These are phyloP conservation scores for Ganoderma meredithae DNA, from an alignment of 1,284 basidiomycete genomes.

Conservation along the genomic window DNA sequence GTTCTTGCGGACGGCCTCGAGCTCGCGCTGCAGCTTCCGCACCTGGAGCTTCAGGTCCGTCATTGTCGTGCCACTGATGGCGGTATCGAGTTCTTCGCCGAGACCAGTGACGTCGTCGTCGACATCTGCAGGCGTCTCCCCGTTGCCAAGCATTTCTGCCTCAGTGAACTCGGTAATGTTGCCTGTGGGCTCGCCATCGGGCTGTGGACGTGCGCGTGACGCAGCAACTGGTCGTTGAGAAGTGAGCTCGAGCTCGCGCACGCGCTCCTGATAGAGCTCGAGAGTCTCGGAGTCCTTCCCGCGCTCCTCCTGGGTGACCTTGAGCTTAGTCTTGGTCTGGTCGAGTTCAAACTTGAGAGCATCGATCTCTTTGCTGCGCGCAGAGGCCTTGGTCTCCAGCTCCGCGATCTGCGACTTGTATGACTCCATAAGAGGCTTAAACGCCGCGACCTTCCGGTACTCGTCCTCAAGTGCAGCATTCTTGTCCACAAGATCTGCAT, in stretches of 20 bases:
- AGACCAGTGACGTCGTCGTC: slow-evolving; percentile 64
- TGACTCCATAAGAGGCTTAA: slow-evolving; percentile 91
- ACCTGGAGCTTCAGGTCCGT: slow-evolving; percentile 91
- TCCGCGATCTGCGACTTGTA: slow-evolving; percentile 90
- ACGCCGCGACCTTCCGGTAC: slow-evolving; percentile 84
- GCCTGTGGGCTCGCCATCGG: slow-evolving; percentile 28
- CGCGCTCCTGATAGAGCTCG: slow-evolving; percentile 90
- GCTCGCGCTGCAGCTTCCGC: slow-evolving; percentile 82
- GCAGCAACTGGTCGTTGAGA: slow-evolving; percentile 55
- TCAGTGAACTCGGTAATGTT: slow-evolving; percentile 48
- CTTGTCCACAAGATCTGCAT: slow-evolving; percentile 89
- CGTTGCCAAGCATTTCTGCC: slow-evolving; percentile 44
- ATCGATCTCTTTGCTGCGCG: slow-evolving; percentile 76
- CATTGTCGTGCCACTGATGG: slow-evolving; percentile 85
- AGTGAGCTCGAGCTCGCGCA: slow-evolving; percentile 84
- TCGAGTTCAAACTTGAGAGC: slow-evolving; percentile 81
- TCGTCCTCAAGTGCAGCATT: slow-evolving; percentile 93
- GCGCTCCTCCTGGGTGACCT: slow-evolving; percentile 74
- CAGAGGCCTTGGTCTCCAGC: slow-evolving; percentile 75
- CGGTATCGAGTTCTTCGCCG: slow-evolving; percentile 87
- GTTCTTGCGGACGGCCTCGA: slow-evolving; percentile 77
- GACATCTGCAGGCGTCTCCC: slow-evolving; percentile 47
- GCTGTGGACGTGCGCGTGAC: slow-evolving; percentile 33
- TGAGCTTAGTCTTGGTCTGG: slow-evolving; percentile 72
- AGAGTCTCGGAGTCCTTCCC: slow-evolving; percentile 85